Base-by-base conservation (phyloP, 768 basidiomycete species). In the Chiua virens region DNA sequence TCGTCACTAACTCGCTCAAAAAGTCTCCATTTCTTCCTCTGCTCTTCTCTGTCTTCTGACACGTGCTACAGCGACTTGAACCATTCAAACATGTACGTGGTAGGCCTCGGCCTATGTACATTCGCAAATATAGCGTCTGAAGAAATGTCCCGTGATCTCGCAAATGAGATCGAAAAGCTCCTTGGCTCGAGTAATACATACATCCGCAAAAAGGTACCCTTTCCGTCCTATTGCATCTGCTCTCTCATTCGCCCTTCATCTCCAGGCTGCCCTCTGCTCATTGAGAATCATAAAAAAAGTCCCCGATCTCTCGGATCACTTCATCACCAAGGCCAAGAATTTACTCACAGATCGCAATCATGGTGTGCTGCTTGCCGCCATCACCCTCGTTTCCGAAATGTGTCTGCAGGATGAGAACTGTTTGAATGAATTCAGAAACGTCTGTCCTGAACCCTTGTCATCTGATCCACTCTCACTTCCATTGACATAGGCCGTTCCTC, bases 91-190 rank as follows among this genome's bases (percentile, higher is more conserved):
- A 97, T 97, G 92, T 98, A 98, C 69, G 92, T 90, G 4, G 97
- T 98, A 22, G 97, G 97, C 7, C 81, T 99, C 49, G 96, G 94
- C 3, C 82, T 99, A 32, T 98, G 94, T 63, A 98, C 97, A 0
- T 98, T 99, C 65, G 97, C 96, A 52, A 98, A 98, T 65, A 98
- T 98, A 59, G 93, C 97, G 10, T 97, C 94, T 18, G 97, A 99
- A 71, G 97, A 99, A 72, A 99, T 99, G 97, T 94, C 96, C 25
- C 85, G 97, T 56, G 97, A 99, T 78, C 77, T 99, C 58, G 90
- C 89, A 47, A 96, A 98, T 63, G 97, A 98, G 75, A 90, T 99
- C 58, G 95, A 98, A 74, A 98, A 98, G 71, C 77, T 98, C 5
- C 75, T 99, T 48, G 97, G 97, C 10, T 96, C 93, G 32, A 95